Conservation (phyloP, 2,329 filamentous ascomycete species). For the Trichoderma aggressivum region DNA sequence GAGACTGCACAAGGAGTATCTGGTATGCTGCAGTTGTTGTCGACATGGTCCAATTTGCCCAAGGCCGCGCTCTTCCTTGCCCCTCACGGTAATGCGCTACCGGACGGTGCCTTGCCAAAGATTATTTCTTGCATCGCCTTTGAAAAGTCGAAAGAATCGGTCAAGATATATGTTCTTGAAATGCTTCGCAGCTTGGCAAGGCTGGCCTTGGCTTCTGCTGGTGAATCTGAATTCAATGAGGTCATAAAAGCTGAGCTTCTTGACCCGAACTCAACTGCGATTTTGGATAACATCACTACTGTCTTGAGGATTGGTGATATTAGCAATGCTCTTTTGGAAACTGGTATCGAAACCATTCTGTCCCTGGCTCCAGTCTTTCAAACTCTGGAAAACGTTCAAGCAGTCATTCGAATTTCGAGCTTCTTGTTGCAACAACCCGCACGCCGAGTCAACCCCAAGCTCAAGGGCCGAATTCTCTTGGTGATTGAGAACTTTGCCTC, state of each 20-base stretch:
- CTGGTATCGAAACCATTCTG: slow-evolving; percentile 76
- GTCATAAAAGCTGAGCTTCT: slow-evolving; percentile 55
- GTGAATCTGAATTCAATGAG: slow-evolving; percentile 55
- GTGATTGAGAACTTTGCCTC: slow-evolving; percentile 80
- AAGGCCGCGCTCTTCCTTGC: slow-evolving; percentile 65
- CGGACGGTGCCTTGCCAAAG: slow-evolving; percentile 63
- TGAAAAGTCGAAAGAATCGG: slow-evolving; percentile 76
- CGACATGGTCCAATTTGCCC: slow-evolving; percentile 71
- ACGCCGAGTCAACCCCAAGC: slow-evolving; percentile 74
- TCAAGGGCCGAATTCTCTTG: slow-evolving; percentile 75
- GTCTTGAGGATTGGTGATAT: slow-evolving; percentile 60
- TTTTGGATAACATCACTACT: slow-evolving; percentile 64
- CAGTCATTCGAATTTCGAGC: slow-evolving; percentile 73
- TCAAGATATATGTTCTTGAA: slow-evolving; percentile 76
- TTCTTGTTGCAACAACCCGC: slow-evolving; percentile 84
- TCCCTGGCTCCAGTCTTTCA: slow-evolving; percentile 68
- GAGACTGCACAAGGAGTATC: slow-evolving; percentile 92
- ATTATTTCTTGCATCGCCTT: slow-evolving; percentile 70
- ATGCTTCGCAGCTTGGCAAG: slow-evolving; percentile 69
- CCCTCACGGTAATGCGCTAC: slow-evolving; percentile 38
- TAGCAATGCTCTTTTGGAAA: slow-evolving; percentile 72
- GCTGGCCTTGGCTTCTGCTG: slow-evolving; percentile 53
- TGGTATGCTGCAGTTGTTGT: slow-evolving; percentile 74
- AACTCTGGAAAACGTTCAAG: slow-evolving; percentile 65
- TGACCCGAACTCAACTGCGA: slow-evolving; percentile 53